These are phyloP conservation scores for Pleochaeta shiraiana DNA, from an alignment of 2,329 filamentous ascomycete genomes.

Conservation along the genomic window DNA sequence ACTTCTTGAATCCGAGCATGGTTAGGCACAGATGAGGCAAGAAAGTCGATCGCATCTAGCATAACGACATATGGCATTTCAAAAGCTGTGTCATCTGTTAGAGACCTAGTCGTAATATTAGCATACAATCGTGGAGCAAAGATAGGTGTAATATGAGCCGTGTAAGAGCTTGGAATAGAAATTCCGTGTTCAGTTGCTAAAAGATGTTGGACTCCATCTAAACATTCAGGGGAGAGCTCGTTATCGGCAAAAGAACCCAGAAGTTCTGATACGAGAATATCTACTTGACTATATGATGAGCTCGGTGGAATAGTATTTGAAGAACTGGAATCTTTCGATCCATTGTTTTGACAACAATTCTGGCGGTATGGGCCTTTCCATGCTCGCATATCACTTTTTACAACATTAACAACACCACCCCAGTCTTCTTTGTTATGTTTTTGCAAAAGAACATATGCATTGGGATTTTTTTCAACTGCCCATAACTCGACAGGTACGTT, in stretches of 20 bases:
- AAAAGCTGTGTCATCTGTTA: conserved; percentile 47
- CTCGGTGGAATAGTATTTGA: conserved; percentile 19
- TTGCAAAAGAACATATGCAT: conserved; percentile 83
- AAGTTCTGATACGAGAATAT: conserved; percentile 86
- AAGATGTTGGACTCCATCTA: conserved; percentile 88
- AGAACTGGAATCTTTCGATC: conserved; percentile 19
- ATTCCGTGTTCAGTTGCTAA: conserved; percentile 61
- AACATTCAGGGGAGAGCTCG: conserved; percentile 85
- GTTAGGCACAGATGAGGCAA: conserved; percentile 40
- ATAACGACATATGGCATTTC: conserved; percentile 92
- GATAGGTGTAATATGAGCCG: conserved; percentile 82
- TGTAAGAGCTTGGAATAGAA: conserved; percentile 85
- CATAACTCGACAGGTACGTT: conserved; percentile 67
- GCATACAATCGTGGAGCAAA: conserved; percentile 67
- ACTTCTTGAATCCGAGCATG: conserved; percentile 46
- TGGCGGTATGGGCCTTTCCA: conserved; percentile 62
- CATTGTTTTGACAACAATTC: conserved; percentile 14
- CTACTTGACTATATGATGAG: conserved; percentile 43
- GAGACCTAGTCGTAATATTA: conserved; percentile 45
- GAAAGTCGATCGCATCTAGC: conserved; percentile 72
- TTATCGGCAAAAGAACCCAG: conserved; percentile 94
- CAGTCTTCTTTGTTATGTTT: conserved; percentile 69
- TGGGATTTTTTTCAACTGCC: conserved; percentile 96
- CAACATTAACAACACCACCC: conserved; percentile 58
- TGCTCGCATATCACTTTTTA: conserved; percentile 92